Conservation (phyloP, 208 protist genomes). For the Wallacemonas sp. region DNA sequence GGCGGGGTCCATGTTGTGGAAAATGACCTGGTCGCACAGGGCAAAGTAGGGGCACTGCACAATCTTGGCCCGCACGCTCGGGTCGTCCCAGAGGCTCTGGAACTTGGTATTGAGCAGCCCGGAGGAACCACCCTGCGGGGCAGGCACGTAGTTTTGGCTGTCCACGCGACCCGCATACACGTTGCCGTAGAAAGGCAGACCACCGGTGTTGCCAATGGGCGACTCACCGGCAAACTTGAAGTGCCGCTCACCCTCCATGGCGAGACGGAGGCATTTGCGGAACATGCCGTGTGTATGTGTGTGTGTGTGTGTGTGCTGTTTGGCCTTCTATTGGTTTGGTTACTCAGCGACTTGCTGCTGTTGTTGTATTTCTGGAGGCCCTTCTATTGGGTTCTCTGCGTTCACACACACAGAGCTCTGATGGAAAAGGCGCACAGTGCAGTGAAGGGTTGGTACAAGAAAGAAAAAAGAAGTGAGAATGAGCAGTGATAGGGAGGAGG, state of each 20-base stretch:
- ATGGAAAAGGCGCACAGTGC: no score
- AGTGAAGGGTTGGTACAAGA: no score
- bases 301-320: constrained; percentile 15
- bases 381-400: no score
- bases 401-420: no score
- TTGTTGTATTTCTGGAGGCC: no score
- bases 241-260: constrained; percentile 63
- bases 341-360: no score
- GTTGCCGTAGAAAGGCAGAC: constrained; percentile 87
- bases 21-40: constrained; percentile 85
- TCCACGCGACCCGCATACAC: constrained; percentile 82
- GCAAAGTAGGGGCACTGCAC: constrained; percentile 85
- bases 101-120: constrained; percentile 45
- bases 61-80: constrained; percentile 55
- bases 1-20: constrained; percentile 87
- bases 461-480: no score
- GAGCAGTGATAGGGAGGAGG: no score
- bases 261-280: constrained; percentile 19
- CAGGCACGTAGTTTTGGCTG: constrained; percentile 72
- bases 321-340: no score
- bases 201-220: constrained; percentile 55
- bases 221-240: constrained; percentile 61
- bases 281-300: constrained; percentile 1
- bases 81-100: constrained; percentile 72
- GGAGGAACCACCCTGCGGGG: constrained; percentile 49